phyloP scores from a whole-genome alignment of 495 filamentous ascomycete species.

The Penicillium psychrofluorescens region DNA sequence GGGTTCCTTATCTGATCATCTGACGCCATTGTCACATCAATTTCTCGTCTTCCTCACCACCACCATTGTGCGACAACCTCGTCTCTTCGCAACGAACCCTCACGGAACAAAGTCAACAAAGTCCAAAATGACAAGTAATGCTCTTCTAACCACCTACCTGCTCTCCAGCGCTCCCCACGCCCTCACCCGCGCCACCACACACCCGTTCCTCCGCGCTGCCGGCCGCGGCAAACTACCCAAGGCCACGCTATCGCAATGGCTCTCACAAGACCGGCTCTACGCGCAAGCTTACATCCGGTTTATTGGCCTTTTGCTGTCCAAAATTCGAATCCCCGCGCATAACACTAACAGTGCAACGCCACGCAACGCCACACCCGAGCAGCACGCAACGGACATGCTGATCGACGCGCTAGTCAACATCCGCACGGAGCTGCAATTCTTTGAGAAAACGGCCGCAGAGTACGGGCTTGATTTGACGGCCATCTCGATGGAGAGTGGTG shows the following conservation, averaged over 20 bases:
- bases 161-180: slow-evolving; percentile 18
- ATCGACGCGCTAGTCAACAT: slow-evolving; percentile 60
- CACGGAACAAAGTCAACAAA: too few species aligned
- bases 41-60: neutral
- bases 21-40: slow-evolving; percentile 7
- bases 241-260: slow-evolving; percentile 54
- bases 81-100: neutral
- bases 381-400: slow-evolving; percentile 50
- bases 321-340: slow-evolving; percentile 48
- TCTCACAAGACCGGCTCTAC: slow-evolving; percentile 70
- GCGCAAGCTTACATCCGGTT: slow-evolving; percentile 66
- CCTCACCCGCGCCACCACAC: slow-evolving; percentile 52
- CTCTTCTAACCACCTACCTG: slow-evolving; percentile 25
- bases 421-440: slow-evolving; percentile 59
- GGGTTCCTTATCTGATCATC: neutral
- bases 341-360: slow-evolving; percentile 16
- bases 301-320: slow-evolving; percentile 57
- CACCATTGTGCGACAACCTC: neutral
- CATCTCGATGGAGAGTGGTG: slow-evolving; percentile 18
- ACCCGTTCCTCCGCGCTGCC: slow-evolving; percentile 61
- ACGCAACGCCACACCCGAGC: slow-evolving; percentile 18
- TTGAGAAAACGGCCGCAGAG: slow-evolving; percentile 54
- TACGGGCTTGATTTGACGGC: slow-evolving; percentile 52
- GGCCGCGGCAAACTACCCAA: slow-evolving; percentile 55
- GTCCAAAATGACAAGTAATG: slow-evolving; percentile 16